Evolutionary conservation across 2,329 filamentous ascomycete species (phyloP).

Genomic region (Aspergillus tamarii): DNA sequence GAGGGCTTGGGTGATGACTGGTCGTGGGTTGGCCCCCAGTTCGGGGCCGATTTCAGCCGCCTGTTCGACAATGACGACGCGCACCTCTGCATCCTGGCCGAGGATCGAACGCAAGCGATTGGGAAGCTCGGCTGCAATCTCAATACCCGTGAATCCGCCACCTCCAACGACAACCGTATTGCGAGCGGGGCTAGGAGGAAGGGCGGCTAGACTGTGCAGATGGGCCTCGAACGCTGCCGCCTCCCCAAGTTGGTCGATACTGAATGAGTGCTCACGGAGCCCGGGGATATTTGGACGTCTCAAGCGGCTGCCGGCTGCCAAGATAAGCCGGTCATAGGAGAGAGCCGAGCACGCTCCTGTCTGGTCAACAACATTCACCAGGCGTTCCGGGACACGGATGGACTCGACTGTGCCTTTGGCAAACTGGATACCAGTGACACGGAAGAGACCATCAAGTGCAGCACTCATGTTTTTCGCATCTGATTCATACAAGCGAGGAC

Average conservation of each 20-base stretch:
- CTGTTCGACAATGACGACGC: slow-evolving; percentile 34
- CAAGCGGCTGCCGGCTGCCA: slow-evolving; percentile 43
- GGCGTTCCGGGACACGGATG: slow-evolving; percentile 18
- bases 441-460: slow-evolving; percentile 29
- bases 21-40: slow-evolving; percentile 38
- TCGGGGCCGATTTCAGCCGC: slow-evolving; percentile 35
- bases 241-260: slow-evolving; percentile 35
- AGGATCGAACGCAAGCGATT: slow-evolving; percentile 14
- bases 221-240: slow-evolving; percentile 34
- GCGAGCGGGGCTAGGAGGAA: slow-evolving; percentile 29
- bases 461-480: slow-evolving; percentile 30
- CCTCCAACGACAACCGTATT: slow-evolving; percentile 42
- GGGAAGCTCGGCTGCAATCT: slow-evolving; percentile 33
- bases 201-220: slow-evolving; percentile 27
- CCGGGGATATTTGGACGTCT: slow-evolving; percentile 34
- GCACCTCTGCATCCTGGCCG: slow-evolving; percentile 7
- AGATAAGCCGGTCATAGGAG: slow-evolving; percentile 38
- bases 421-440: slow-evolving; percentile 30
- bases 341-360: slow-evolving; percentile 19
- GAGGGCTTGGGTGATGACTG: slow-evolving; percentile 37
- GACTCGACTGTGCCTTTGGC: slow-evolving; percentile 14
- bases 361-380: slow-evolving; percentile 14
- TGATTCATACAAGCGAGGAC: slow-evolving; percentile 41
- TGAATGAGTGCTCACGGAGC: slow-evolving; percentile 33
- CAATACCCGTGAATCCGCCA: slow-evolving; percentile 41